Conservation (phyloP, 805 yeast species). For the Novakomyces olei region DNA sequence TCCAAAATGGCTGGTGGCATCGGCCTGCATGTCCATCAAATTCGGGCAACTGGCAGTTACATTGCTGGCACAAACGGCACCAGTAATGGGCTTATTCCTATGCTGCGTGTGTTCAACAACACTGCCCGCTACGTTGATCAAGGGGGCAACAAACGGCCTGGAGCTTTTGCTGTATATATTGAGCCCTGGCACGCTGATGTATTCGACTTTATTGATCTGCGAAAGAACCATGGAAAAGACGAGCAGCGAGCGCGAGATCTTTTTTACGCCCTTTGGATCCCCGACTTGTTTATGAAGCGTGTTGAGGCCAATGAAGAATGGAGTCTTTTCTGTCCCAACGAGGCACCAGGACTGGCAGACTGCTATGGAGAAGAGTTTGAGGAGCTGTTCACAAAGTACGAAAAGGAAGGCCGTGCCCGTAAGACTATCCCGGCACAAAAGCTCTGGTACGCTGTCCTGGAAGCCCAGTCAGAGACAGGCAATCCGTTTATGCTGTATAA, state of each 20-base stretch:
- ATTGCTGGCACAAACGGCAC: slow-evolving; percentile 85
- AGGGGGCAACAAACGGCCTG: slow-evolving; percentile 96
- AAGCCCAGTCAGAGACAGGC: slow-evolving; percentile 90
- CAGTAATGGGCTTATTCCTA: slow-evolving; percentile 85
- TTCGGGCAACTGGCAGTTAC: slow-evolving; percentile 66
- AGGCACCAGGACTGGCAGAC: slow-evolving; percentile 68
- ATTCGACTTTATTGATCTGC: slow-evolving; percentile 62
- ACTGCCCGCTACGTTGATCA: slow-evolving; percentile 95
- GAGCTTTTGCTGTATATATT: slow-evolving; percentile 80
- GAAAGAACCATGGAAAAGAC: slow-evolving; percentile 89
- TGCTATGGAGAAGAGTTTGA: slow-evolving; percentile 70
- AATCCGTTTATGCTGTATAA: slow-evolving; percentile 87
- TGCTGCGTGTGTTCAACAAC: slow-evolving; percentile 83
- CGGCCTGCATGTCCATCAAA: slow-evolving; percentile 72
- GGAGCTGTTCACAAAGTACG: slow-evolving; percentile 48
- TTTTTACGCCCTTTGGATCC: slow-evolving; percentile 84
- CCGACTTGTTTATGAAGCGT: slow-evolving; percentile 82
- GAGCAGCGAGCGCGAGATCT: slow-evolving; percentile 83
- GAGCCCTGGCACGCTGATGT: slow-evolving; percentile 97
- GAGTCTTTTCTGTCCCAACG: slow-evolving; percentile 78
- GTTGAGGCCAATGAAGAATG: slow-evolving; percentile 61
- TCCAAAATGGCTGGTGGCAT: slow-evolving; percentile 93
- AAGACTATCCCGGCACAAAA: slow-evolving; percentile 63
- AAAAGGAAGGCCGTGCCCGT: slow-evolving; percentile 40
- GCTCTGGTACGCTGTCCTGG: slow-evolving; percentile 72